phyloP scores from a whole-genome alignment of 352 stramenopile species.

The Phytophthora brassicae region DNA sequence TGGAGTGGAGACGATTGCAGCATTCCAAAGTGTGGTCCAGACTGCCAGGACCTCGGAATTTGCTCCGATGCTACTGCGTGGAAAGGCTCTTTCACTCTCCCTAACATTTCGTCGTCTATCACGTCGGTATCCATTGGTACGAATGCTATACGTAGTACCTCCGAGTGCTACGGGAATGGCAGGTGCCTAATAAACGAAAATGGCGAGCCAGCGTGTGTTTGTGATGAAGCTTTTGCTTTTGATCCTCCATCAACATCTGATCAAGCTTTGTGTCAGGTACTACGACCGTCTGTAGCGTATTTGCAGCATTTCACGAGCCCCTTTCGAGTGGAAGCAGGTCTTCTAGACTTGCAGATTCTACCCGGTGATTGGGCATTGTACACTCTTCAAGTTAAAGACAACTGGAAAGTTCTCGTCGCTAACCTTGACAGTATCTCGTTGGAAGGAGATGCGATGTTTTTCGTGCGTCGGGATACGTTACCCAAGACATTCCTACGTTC shows the following conservation, averaged over 20 bases:
- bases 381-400: constrained; percentile 53
- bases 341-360: constrained; percentile 48
- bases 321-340: constrained; percentile 42
- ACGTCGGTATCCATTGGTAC: constrained; percentile 20
- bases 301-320: constrained; percentile 54
- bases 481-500: constrained; percentile 25
- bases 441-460: constrained; percentile 73
- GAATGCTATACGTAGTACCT: constrained; percentile 51
- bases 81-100: not conserved
- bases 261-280: constrained; percentile 63
- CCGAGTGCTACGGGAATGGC: constrained; percentile 77
- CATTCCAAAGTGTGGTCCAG: constrained; percentile 65
- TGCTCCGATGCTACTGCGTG: constrained; percentile 37
- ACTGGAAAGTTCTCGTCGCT: constrained; percentile 62
- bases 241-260: constrained; percentile 32
- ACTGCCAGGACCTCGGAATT: constrained; percentile 63
- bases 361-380: constrained; percentile 64
- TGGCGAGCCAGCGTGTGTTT: constrained; percentile 49
- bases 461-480: constrained; percentile 67
- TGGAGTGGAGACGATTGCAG: constrained; percentile 80
- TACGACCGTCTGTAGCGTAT: constrained; percentile 58
- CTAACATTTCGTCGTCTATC: not conserved
- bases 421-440: constrained; percentile 36
- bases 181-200: constrained; percentile 43
- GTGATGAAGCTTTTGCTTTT: constrained; percentile 68